A percentile compares a stretch with the other conserved stretches of the same genome.
These are phyloP conservation scores for Chrysanthemum seticuspe DNA, from an alignment of 129 eudicot species.

Conservation along the genomic window DNA sequence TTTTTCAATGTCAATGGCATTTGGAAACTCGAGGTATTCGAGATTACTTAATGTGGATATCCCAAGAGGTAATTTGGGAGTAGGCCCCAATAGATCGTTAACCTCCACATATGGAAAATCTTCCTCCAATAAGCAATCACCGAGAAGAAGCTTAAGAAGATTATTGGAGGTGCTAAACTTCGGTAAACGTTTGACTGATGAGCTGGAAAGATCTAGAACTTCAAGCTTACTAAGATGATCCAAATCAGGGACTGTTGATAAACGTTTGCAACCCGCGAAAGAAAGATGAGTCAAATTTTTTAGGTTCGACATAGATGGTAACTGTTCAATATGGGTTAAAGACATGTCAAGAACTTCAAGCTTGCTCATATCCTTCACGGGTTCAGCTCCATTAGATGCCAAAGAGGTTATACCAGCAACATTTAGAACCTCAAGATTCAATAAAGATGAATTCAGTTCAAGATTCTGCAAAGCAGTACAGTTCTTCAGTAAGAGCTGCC, in stretches of 20 bases:
- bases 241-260: conserved; percentile 11
- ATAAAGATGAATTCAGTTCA: conserved; percentile 9
- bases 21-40: conserved; percentile 37
- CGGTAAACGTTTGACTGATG: conserved; percentile 34
- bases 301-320: conserved; percentile 34
- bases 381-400: conserved; percentile 4
- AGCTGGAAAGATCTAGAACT: conserved; percentile 43
- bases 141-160: conserved; percentile 42
- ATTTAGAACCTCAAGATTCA: conserved; percentile 37
- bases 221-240: conserved; percentile 26
- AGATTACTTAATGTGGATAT: conserved; percentile 25
- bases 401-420: conserved; percentile 26
- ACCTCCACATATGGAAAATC: neutral
- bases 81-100: neutral
- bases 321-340: conserved; percentile 4
- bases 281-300: conserved; percentile 23
- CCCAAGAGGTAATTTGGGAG: conserved; percentile 16
- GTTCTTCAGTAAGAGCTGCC: conserved; percentile 21
- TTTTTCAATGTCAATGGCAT: neutral
- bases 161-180: conserved; percentile 16
- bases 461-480: conserved; percentile 28
- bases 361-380: conserved; percentile 19
- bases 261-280: conserved; percentile 26
- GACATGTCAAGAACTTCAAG: conserved; percentile 35
- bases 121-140: conserved; percentile 30